Conservation (phyloP, 148 eudicot genomes). For the Tetragonia tetragonoides region DNA sequence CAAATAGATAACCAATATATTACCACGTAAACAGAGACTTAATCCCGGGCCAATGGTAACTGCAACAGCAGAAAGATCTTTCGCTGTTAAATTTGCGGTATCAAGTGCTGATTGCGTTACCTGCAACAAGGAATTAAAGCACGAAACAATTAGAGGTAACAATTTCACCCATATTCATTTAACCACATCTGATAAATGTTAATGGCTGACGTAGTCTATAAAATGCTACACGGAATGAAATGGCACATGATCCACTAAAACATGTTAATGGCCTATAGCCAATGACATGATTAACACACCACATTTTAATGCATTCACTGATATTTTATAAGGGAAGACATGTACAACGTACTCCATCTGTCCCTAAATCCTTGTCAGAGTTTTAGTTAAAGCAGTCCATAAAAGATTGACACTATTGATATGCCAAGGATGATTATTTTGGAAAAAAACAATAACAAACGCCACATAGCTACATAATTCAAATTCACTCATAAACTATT, state of each 20-base stretch:
- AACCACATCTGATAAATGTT: neutral
- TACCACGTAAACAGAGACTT: constrained; percentile 96
- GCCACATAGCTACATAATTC: neutral
- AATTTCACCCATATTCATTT: neutral
- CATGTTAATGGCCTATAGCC: neutral
- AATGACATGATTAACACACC: neutral
- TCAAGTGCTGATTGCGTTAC: constrained; percentile 93
- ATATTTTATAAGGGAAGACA: neutral
- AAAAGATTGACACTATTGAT: neutral
- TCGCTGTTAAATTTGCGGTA: constrained; percentile 67
- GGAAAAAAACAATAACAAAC: neutral
- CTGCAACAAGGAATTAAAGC: constrained; percentile 31
- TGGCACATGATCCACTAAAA: neutral
- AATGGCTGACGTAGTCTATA: neutral
- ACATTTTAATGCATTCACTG: neutral
- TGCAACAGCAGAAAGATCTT: constrained; percentile 91
- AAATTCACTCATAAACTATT: too few species aligned
- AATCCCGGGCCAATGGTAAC: constrained; percentile 99
- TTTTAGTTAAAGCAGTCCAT: neutral
- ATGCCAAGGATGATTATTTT: neutral
- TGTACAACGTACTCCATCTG: neutral
- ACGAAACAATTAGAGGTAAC: neutral
- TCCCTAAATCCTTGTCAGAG: neutral
- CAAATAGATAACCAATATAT: constrained; percentile 2
- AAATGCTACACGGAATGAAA: neutral